Percentiles rank a stretch among this genome's conserved stretches.
Evolutionary conservation across 2,329 filamentous ascomycete species (phyloP).

Genomic region (Phoma herbarum): DNA sequence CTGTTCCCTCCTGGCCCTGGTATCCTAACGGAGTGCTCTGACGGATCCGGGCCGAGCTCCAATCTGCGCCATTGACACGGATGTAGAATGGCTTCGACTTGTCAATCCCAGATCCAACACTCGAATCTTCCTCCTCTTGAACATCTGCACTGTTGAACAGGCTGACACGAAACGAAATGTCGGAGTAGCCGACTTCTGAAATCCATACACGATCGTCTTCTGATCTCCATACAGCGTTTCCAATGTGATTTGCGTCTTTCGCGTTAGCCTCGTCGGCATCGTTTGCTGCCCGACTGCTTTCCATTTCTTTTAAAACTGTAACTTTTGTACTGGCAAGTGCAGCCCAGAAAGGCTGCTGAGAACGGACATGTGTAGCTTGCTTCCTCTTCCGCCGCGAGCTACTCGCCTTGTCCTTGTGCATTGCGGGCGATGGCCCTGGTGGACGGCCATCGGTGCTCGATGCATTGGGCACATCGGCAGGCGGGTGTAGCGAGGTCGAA

Average conservation of each 20-base stretch:
- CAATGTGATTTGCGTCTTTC: conserved; percentile 79
- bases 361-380: conserved; percentile 88
- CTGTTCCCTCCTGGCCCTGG: conserved; percentile 56
- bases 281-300: conserved; percentile 76
- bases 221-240: conserved; percentile 75
- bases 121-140: conserved; percentile 50
- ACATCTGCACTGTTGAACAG: conserved; percentile 62
- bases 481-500: conserved; percentile 52
- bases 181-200: conserved; percentile 78
- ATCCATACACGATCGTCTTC: conserved; percentile 81
- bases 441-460: conserved; percentile 59
- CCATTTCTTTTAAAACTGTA: conserved; percentile 84
- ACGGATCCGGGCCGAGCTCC: conserved; percentile 78
- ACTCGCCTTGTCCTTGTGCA: conserved; percentile 66
- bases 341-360: conserved; percentile 92
- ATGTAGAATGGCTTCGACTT: conserved; percentile 80
- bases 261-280: conserved; percentile 78
- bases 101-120: conserved; percentile 64
- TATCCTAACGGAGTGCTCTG: conserved; percentile 58
- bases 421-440: conserved; percentile 60
- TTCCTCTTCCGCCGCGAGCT: conserved; percentile 86
- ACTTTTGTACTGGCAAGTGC: conserved; percentile 96
- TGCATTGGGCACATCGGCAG: conserved; percentile 59
- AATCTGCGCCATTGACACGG: conserved; percentile 78
- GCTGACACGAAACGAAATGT: conserved; percentile 79